Percentiles rank a stretch among this genome's conserved stretches.
These are phyloP conservation scores for Flagelloscypha sp. DNA, from an alignment of 768 basidiomycete species.

Conservation along the genomic window DNA sequence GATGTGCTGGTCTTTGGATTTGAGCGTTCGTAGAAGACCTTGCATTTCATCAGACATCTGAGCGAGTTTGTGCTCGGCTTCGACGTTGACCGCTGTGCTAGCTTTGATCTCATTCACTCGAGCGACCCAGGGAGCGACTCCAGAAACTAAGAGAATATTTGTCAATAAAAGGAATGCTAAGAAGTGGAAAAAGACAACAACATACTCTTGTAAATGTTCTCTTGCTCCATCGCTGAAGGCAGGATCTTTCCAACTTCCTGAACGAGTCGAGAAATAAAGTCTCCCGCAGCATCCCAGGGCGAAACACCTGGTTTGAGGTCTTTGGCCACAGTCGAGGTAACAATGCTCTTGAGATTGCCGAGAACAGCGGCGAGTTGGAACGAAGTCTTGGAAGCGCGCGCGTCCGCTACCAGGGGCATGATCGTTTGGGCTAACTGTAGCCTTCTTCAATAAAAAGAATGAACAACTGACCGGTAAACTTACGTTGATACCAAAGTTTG, in stretches of 20 bases:
- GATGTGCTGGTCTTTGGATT: constrained; percentile 80
- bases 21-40: constrained; percentile 75
- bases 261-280: constrained; percentile 59
- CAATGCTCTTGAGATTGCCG: constrained; percentile 64
- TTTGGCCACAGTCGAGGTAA: constrained; percentile 61
- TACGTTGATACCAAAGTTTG: constrained; percentile 89
- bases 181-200: constrained; percentile 1
- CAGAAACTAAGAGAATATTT: constrained; percentile 41
- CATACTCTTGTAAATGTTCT: constrained; percentile 75
- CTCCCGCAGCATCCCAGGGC: constrained; percentile 72
- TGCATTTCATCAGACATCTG: constrained; percentile 88
- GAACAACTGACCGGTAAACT: constrained; percentile 16
- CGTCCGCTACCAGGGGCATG: constrained; percentile 77
- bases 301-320: constrained; percentile 55
- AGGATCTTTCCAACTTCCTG: constrained; percentile 65
- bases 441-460: too few relatives aligned
- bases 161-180: constrained; percentile 3
- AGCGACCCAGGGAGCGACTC: constrained; percentile 76
- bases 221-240: constrained; percentile 62
- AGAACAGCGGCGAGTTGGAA: constrained; percentile 72
- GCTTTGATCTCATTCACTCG: constrained; percentile 80
- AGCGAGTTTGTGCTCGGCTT: constrained; percentile 82
- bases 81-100: constrained; percentile 75
- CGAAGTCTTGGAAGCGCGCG: constrained; percentile 65
- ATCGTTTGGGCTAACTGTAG: constrained; percentile 92